These are phyloP conservation scores for Podila horticola DNA, from an alignment of 192 early-diverging fungal species.

Conservation along the genomic window DNA sequence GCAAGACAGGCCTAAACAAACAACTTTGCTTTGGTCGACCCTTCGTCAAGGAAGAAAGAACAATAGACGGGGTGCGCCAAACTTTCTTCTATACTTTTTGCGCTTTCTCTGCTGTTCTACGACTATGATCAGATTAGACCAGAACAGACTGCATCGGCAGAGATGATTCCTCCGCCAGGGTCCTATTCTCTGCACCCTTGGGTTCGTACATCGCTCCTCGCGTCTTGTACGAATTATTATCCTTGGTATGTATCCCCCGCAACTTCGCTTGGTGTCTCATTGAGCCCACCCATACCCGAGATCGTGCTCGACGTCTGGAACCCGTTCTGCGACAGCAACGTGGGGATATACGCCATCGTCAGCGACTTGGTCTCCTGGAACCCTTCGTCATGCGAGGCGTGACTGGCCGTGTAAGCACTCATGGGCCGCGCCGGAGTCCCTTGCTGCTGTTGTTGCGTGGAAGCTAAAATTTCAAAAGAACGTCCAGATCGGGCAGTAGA, in stretches of 20 bases:
- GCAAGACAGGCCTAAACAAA: no score
- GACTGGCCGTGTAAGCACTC: conserved; percentile 25
- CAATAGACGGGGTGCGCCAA: no score
- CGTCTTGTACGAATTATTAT: neutral
- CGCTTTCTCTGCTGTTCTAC: no score
- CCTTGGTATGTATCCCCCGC: neutral
- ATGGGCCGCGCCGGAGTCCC: conserved; percentile 5
- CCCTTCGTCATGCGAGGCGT: conserved; percentile 16
- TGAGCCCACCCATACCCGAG: neutral
- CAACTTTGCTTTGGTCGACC: no score
- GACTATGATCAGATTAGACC: no score
- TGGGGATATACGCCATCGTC: conserved; percentile 8
- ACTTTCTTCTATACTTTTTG: no score
- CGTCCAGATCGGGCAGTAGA: no score
- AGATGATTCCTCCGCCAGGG: neutral
- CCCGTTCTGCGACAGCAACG: neutral
- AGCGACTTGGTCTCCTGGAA: conserved; percentile 19
- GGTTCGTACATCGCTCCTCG: neutral
- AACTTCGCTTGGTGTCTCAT: neutral
- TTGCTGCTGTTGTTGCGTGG: neutral
- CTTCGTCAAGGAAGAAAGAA: no score
- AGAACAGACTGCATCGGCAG: no score
- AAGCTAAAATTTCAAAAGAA: no score
- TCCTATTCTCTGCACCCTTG: neutral
- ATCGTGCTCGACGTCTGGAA: neutral